Conservation (phyloP, 345 rosid genomes). For the Melastoma malabathricum region DNA sequence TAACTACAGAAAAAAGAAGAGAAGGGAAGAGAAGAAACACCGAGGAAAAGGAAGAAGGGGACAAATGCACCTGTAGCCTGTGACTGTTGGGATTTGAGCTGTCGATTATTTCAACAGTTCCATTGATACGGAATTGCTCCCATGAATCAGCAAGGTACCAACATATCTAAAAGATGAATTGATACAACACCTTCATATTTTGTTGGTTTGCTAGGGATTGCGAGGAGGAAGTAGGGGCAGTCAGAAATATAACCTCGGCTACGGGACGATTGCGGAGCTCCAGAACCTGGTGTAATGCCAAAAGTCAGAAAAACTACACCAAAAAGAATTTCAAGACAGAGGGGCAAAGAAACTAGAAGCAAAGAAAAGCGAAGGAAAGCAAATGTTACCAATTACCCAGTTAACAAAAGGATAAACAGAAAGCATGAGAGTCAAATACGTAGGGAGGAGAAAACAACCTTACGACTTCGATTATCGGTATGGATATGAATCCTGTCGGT, state of each 20-base stretch:
- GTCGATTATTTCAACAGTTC: constrained; percentile 61
- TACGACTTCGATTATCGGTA: constrained; percentile 51
- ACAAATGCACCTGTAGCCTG: constrained; percentile 46
- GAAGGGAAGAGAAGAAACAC: not conserved
- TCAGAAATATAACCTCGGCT: constrained; percentile 44
- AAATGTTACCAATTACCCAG: too few relatives aligned
- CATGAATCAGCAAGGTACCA: constrained; percentile 84
- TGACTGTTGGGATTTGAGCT: constrained; percentile 40
- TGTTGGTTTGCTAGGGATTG: too few relatives aligned
- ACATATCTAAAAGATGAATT: constrained; percentile 31
- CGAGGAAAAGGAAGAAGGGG: too few relatives aligned
- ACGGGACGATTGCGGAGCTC: constrained; percentile 70
- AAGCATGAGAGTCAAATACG: not conserved
- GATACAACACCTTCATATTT: too few relatives aligned
- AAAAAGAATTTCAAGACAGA: not conserved
- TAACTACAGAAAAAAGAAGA: not conserved
- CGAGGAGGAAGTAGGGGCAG: not conserved
- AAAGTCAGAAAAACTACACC: not conserved
- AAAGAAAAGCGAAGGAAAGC: too few relatives aligned
- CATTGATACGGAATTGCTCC: constrained; percentile 87
- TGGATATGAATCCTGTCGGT: constrained; percentile 52
- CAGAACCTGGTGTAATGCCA: constrained; percentile 39
- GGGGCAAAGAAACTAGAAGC: not conserved
- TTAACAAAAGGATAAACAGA: not conserved
- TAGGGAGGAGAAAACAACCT: constrained; percentile 23